Percentiles rank a stretch among this genome's conserved stretches.
These are phyloP conservation scores for Vicia faba DNA, from an alignment of 306 rosid species.

Conservation along the genomic window DNA sequence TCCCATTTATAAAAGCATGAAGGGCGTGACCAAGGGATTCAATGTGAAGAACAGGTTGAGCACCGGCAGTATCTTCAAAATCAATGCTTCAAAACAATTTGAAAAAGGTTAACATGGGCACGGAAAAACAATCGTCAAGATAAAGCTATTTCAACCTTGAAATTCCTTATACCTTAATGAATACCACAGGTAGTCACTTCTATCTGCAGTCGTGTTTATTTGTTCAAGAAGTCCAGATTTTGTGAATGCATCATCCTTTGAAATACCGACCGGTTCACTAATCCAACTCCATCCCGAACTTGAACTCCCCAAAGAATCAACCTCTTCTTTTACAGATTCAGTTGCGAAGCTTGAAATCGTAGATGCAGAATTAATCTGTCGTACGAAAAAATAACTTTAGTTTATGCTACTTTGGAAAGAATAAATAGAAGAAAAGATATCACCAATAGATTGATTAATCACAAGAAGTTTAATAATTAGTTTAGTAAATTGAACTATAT, in stretches of 20 bases:
- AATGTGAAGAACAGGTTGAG: too few species aligned
- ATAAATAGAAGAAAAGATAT: constrained; percentile 16
- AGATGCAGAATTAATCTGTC: constrained; percentile 77
- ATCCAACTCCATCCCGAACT: constrained; percentile 82
- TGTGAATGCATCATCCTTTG: constrained; percentile 67
- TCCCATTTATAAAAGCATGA: constrained; percentile 73
- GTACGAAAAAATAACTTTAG: constrained; percentile 23
- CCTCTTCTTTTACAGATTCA: constrained; percentile 51
- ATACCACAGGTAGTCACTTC: constrained; percentile 93
- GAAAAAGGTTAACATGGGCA: constrained; percentile 32
- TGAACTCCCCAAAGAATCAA: constrained; percentile 52
- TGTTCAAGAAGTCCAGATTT: constrained; percentile 80
- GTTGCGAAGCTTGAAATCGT: constrained; percentile 57
- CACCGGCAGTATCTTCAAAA: constrained; percentile 51
- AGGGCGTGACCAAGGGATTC: constrained; percentile 90
- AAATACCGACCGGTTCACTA: constrained; percentile 82
- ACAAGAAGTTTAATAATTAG: too few species aligned
- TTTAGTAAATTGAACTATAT: too few species aligned
- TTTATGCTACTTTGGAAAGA: background rate
- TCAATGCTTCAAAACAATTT: constrained; percentile 49
- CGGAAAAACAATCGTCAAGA: constrained; percentile 24
- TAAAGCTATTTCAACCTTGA: constrained; percentile 24
- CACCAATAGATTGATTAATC: too few species aligned
- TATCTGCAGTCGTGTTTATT: constrained; percentile 89
- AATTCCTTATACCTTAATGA: constrained; percentile 63